Evolutionary conservation across 2,329 filamentous ascomycete genomes (phyloP), one percentile per base, ranked within the genome.

Genomic region (Emmonsiellopsis sp.): DNA sequence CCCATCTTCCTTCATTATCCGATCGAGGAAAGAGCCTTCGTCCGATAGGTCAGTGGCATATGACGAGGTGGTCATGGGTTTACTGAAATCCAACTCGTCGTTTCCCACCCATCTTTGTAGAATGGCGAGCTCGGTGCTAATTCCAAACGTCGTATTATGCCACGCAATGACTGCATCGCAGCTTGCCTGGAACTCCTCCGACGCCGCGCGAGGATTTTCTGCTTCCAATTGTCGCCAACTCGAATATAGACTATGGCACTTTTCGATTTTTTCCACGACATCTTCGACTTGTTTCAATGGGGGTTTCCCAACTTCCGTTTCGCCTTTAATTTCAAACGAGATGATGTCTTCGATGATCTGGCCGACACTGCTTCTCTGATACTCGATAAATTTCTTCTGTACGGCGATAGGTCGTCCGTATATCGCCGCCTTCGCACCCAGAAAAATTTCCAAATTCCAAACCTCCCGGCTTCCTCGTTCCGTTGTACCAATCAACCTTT

Each of bases 41-140:
- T 97, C 92, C 31, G 84, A 84, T 47, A 95, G 81, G 54, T 88
- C 87, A 60, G 86, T 83, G 56, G 82, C 82, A 56, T 78, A 79
- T 2, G 83, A 81, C 0, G 87, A 85, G 55, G 82, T 81, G 51
- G 83, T 78, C 58, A 86, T 85, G 21, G 84, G 80, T 64, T 87
- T 86, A 49, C 83, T 83, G 66, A 97, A 98, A 70, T 97, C 90
- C 40, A 98, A 80, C 65, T 95, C 91, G 39, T 91, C 84, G 65
- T 98, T 98, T 52, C 93, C 93, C 31, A 98, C 93, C 93, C 93
- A 98, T 58, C 86, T 90, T 69, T 93, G 91, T 58, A 98, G 71
- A 58, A 97, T 91, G 11, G 84, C 84, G 55, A 98, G 80, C 68
- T 98, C 88, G 2, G 88, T 95, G 68, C 94, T 95, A 77, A 98